These are phyloP conservation scores for Moesziomyces antarcticus DNA, from an alignment of 1,284 basidiomycete genomes.

Conservation along the genomic window DNA sequence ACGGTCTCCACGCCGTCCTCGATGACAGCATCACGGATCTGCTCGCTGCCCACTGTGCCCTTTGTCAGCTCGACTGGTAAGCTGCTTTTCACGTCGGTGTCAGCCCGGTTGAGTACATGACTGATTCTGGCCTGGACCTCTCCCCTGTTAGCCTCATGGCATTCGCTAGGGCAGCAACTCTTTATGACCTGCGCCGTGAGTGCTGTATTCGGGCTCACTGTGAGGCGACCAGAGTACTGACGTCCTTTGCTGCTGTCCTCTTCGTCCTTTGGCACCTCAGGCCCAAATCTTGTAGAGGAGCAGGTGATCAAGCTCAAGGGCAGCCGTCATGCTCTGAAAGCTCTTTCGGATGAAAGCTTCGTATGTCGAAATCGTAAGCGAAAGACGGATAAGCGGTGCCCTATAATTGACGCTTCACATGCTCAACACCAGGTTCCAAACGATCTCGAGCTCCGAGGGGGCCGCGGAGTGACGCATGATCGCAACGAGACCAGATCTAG, in stretches of 20 bases:
- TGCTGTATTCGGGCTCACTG: neutral
- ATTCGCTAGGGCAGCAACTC: slow-evolving; percentile 31
- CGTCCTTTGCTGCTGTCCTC: too few relatives aligned
- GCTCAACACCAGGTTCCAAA: slow-evolving; percentile 33
- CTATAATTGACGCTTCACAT: neutral
- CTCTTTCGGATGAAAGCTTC: slow-evolving; percentile 37
- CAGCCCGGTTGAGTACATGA: neutral
- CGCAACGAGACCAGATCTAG: neutral
- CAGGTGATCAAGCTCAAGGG: slow-evolving; percentile 29
- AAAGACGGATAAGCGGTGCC: neutral
- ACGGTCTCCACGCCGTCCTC: slow-evolving; percentile 19
- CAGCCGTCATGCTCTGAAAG: slow-evolving; percentile 43
- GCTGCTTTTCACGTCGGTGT: neutral
- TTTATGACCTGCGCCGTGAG: slow-evolving; percentile 36
- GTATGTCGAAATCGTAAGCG: slow-evolving; percentile 6
- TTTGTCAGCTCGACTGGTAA: slow-evolving; percentile 45
- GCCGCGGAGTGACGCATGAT: slow-evolving; percentile 7
- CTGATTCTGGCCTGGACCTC: neutral
- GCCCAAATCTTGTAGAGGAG: slow-evolving; percentile 25
- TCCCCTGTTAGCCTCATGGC: slow-evolving; percentile 22
- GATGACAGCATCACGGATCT: slow-evolving; percentile 18
- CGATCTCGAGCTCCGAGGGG: slow-evolving; percentile 38
- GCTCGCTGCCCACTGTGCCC: slow-evolving; percentile 17
- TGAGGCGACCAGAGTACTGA: too few relatives aligned
- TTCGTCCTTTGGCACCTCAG: neutral